Base-by-base conservation (phyloP, 148 eudicot species). In the Oxyria digyna region DNA sequence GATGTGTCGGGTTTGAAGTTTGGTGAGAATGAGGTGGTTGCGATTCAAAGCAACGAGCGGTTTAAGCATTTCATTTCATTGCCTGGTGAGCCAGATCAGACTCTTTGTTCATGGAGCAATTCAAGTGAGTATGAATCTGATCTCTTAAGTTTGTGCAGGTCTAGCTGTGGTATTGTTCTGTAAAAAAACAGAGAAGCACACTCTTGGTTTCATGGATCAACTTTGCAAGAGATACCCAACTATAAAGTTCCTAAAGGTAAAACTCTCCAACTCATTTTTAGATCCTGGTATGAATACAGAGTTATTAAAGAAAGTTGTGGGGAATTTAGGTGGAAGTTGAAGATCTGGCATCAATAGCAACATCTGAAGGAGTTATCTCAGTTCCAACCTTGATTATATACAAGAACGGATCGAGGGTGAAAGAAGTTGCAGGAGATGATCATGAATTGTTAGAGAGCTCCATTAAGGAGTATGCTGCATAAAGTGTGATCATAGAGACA, bases 321-420 rank as follows among this genome's bases (percentile, higher is more conserved):
- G 2, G 40, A 4, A 43, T 69, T 55, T 63, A 83, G 89, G 81
- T 85, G 32, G 79, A 83, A 50, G 75, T 69, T 35, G 89, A 83
- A 17, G 87, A 81, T 37, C 55, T 75, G 32, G 71, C 32, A 3
- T 11, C 57, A 24, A 33, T 85, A 37, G 70, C 73, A 35, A 80
- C 80, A 81, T 75, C 83, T 0, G 87, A 87, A 74, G 81, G 81
- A 20, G 74, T 81, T 21, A 65, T 69, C 62, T 73, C 83, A 62
- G 45, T 81, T 35, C 93, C 89, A 23, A 73, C 74, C n/a, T 87
- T 85, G 78, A 78, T 68, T 42, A 75, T 87, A 72, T 87, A 85
- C 78, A 82, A 70, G 63, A 78, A 73, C 15, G 87, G 93, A 14
- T 72, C 81, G 55, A 75, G 54, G 49, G 75, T 64, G 20, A 79